These are phyloP conservation scores for Acrasis kona DNA, from an alignment of 78 protist species.

Conservation along the genomic window DNA sequence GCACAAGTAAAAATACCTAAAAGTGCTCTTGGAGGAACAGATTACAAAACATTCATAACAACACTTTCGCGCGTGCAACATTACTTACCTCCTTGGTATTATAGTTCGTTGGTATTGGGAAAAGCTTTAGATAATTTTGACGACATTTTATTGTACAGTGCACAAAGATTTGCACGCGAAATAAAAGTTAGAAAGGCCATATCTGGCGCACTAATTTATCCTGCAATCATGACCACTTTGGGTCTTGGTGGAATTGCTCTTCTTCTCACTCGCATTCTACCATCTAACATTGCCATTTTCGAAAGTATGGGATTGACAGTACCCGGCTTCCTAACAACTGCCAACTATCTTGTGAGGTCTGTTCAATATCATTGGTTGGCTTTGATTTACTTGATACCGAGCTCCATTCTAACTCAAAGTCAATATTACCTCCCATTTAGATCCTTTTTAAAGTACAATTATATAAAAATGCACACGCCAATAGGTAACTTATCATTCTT, in stretches of 20 bases:
- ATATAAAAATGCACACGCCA: neutral
- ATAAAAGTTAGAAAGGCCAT: neutral
- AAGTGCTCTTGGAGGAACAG: conserved; percentile 5
- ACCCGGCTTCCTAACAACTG: neutral
- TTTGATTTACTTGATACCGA: neutral
- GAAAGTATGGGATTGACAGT: neutral
- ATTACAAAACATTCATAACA: conserved; percentile 7
- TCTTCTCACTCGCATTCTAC: conserved; percentile 1
- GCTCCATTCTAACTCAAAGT: neutral
- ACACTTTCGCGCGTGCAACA: neutral
- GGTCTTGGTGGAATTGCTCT: neutral
- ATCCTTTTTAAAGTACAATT: neutral
- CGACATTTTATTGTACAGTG: neutral
- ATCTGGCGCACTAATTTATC: neutral
- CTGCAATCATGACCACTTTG: conserved; percentile 3
- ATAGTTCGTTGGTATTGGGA: neutral
- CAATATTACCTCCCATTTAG: conserved; percentile 8
- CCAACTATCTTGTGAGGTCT: neutral
- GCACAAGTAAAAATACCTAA: neutral
- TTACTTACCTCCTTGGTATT: conserved; percentile 5
- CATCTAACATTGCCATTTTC: neutral
- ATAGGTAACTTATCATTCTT: neutral
- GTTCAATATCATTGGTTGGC: conserved; percentile 6
- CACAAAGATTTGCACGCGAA: conserved; percentile 7
- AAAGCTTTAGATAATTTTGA: neutral